Base-by-base conservation (phyloP, 306 rosid genomes). In the Cucumis melo region DNA sequence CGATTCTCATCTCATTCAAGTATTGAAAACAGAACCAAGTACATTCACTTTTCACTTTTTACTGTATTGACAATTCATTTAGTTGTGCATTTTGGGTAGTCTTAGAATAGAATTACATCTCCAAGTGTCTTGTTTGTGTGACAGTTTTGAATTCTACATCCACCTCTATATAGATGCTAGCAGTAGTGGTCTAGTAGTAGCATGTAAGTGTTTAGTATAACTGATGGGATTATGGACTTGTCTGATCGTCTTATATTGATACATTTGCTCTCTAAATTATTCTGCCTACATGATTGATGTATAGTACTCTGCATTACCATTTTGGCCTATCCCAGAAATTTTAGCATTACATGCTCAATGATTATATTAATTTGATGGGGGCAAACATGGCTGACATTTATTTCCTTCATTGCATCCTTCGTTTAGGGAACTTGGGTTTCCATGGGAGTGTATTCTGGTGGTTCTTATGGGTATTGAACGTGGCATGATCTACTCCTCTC, bases 371-470 rank as follows among this genome's bases (percentile, higher is more conserved):
- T 41, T 8, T 41, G 11, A 2, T 41, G 46, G 46, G 46, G 46
- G 3, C 12, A 41, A 41, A 9, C 10, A 41, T 41, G 46, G 12
- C 55, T 71, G 8, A 48, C 75, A 54, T 24, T 19, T 68, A 20
- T 64, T 53, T 68, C 19, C 65, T 80, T 9, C 60, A 53, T 74
- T 77, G 56, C 23, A 38, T 78, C 59, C 39, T 46, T 21, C 53
- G 36, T 78, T 67, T 62, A 91, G 95, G 96, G 88, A 65, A 86
- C 85, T 55, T 89, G 93, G 93, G 94, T 94, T 39, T 91, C 96
- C 56, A 94, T 94, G 99, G 97, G 99, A 73, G 97, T 94, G 75
- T 92, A 86, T 77, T 90, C 91, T 67, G 93, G 92, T 78, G 99
- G 99, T 13, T 94, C 96, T 73, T 92, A 92, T 85, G 29, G 96